Base-by-base conservation (phyloP, 305 asterid genomes). In the Andrographis paniculata region DNA sequence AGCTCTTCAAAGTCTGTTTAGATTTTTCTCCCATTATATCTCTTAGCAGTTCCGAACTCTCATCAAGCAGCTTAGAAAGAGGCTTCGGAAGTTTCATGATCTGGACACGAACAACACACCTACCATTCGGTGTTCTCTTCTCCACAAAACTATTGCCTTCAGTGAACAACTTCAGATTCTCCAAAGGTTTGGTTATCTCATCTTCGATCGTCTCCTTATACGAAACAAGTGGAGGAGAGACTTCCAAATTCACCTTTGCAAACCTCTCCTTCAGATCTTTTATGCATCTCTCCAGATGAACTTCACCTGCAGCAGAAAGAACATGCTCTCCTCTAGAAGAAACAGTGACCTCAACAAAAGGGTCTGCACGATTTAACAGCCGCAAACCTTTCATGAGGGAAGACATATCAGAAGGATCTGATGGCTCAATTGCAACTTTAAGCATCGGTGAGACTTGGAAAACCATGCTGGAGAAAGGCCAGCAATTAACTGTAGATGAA, bases 261-360 rank as follows among this genome's bases (percentile, higher is more conserved):
- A 89, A 89, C 67, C 95, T 73, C 33, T 89, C 95, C 78, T 80
- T 80, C 58, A 85, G 67, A 73, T 89, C 98, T 45, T 85, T 78
- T 17, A 89, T 67, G 63, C 98, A 89, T 75, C 98, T 89, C 71
- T 89, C 94, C 13, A 89, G 70, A 67, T 89, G 98, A 69, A 85
- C 98, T 65, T 89, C 98, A 15, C 98, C 98, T 19, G 98, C 98
- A 45, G 94, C 98, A 59, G 98, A 76, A 60, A 89, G 86, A 52
- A 89, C 95, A 44, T 89, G 91, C 65, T 89, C 98, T 4, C 98
- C 98, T 66, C 88, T 76, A 48, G 94, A 50, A 57, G 94, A 76
- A 65, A 89, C 78, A 38, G 89, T 63, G 56, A 85, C 78, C 75
- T 89, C 95, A 6, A 85, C 95, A 66, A 89, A 89, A 48, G 98